Evolutionary conservation across 768 basidiomycete species (phyloP), one percentile per base, ranked within the genome.

Genomic region (Pleurotus ostreatus): DNA sequence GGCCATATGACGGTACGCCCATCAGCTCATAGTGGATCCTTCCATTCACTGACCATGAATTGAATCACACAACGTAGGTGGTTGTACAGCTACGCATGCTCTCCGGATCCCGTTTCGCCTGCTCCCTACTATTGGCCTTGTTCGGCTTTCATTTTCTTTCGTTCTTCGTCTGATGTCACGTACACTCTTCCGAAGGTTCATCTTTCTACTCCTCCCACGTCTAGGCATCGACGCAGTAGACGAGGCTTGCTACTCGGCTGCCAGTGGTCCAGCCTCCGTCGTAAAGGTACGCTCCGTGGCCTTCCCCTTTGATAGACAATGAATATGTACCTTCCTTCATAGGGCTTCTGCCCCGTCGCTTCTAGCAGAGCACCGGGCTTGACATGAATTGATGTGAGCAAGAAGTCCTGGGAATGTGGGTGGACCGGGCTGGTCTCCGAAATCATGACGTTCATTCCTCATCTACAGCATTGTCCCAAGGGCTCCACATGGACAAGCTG

Each of bases 331-430:
- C 23, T 40, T 13, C 9, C 18, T 53, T 13, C 2, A 22, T 20
- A 52, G 51, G 51, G 39, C 15, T 23, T 39, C 38, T 20, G 18
- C 9, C 8, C 6, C 13, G 4, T 53, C n/a, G 20, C 39, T 20
- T 53, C 37, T 16, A 23, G 51, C 22, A 39, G 16, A 20, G 37
- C 51, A 37, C 51, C 51, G 5, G 39, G 22, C 20, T 40, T 25
- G 51, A 53, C 51, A 41, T 53, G 51, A 39, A 41, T 53, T 40
- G 51, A 43, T 53, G 20, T 12, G 51, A 39, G 51, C 22, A 53
- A 22, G 5, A 53, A 41, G 41, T 9, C 39, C 41, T 2, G 39
- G 51, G 7, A 53, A 53, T 41, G 51, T 53, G 51, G 41, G 39
- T 16, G 37, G 23, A 18, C 15, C 41, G n/a, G 15, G 12, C n/a